Evolutionary conservation across 2,329 filamentous ascomycete genomes (phyloP), one percentile per base, ranked within the genome.

Genomic region (Claviceps quebecensis): DNA sequence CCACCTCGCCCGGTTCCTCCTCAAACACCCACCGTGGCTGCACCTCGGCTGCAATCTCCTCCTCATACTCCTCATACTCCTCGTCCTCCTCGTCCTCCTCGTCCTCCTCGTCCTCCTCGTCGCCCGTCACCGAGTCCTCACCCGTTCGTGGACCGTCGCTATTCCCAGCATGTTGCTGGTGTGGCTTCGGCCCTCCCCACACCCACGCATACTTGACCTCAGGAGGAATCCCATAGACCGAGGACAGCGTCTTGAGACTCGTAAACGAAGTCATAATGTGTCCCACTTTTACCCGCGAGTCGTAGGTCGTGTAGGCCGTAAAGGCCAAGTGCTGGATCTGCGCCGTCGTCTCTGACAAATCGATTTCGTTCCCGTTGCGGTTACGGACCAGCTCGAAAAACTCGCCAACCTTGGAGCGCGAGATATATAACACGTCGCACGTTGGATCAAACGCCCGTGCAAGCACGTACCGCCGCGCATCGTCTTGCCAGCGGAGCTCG

Each of bases 261-360:
- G 55, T 50, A 50, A 60, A 48, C 13, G 23, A 41, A 4, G 46
- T 43, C 36, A 62, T 41, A 2, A 59, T 6, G 13, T 16, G 6
- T 2, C 45, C 49, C 4, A 65, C 43, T 34, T 45, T 53, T 7
- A 8, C 19, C 49, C 56, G 51, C 55, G 55, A 59, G 53, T 60
- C 58, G 52, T 63, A 63, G 4, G 57, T 57, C 17, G 56, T 59
- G 26, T 58, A 60, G 2, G 59, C 60, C 0, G 62, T 58, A 4
- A 65, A 29, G 2, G 59, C 61, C 4, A 65, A 56, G 40, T 59
- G 44, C 5, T 13, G 47, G 39, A 63, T 49, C 41, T 38, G 44
- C 3, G 43, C 45, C 26, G 54, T 53, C 29, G 57, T 41, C 16
- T 36, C 48, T n/a, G 51, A 37, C 1, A 48, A 19, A 4, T 29